Evolutionary conservation across 257 asterid genomes (phyloP), one percentile per base, ranked within the genome.

Genomic region (Solanum ahanhuiri): DNA sequence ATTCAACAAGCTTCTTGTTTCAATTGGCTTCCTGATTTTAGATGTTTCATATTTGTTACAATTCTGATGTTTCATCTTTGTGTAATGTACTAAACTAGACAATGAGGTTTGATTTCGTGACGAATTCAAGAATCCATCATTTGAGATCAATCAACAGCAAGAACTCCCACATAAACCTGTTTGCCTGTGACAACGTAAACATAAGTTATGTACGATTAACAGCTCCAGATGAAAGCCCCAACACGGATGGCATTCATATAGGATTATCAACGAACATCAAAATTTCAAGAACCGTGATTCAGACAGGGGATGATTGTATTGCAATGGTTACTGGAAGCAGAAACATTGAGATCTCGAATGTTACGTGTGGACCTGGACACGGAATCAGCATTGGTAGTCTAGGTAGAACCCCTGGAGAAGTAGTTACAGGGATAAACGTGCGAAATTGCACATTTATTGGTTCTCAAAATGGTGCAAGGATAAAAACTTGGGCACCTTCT

Each of bases 321-420:
- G 33, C 96, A 43, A 92, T 95, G 95, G 92, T 94, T 66, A 83
- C 93, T 1, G 98, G 98, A 4, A 91, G 93, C 83, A 77, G 81
- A 30, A 58, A 89, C 90, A 87, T 94, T 22, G 89, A 90, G 15
- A 92, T 94, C 25, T 23, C 87, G 11, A 83, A 63, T 1, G 93
- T 95, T 43, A 0, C 54, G 0, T 95, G 97, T 72, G 97, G 98
- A 3, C 98, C 98, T 4, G 96, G 98, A 4, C 98, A 95, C 25
- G 97, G 98, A 31, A 93, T 93, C 86, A 93, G 98, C 86, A 84
- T 93, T 7, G 96, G 98, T 7, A 92, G 96, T 88, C 94, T 93
- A 1, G 96, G 98, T 5, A 88, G 70, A 45, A 43, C 81, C 83
- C 87, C 71, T 12, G 84, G 81, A 1, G 92, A 94, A 33, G 72